Evolutionary conservation across 441 rosid genomes (phyloP).

Genomic region (Pelargonium fulgidum): DNA sequence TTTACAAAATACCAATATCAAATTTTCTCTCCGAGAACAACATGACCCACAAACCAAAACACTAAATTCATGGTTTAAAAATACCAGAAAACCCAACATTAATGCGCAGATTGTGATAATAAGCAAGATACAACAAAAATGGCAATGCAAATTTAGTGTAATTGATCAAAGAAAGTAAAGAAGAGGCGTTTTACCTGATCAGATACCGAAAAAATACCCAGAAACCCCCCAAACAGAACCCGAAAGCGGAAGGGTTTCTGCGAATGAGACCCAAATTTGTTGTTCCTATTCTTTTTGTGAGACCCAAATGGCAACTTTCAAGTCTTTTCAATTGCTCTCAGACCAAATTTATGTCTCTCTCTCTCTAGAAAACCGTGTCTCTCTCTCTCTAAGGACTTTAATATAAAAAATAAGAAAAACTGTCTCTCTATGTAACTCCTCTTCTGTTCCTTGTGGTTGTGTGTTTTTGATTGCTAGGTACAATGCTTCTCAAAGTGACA

Average conservation of each 20-base stretch:
- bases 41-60: slow-evolving; percentile 1
- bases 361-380: not conserved
- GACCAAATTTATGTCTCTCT: not conserved
- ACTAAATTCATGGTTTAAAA: not conserved
- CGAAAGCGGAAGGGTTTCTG: slow-evolving; percentile 3
- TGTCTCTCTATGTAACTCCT: not conserved
- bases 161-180: not conserved
- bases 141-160: slow-evolving; percentile 4
- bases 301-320: slow-evolving; percentile 6
- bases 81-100: not conserved
- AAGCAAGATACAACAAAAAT: not conserved
- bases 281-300: not conserved
- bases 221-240: not conserved
- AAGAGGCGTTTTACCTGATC: not conserved
- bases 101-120: slow-evolving; percentile 1
- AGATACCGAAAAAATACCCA: not conserved
- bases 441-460: not conserved
- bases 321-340: not conserved
- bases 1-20: not conserved
- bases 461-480: not conserved
- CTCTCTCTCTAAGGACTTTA: not conserved
- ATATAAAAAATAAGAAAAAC: not conserved
- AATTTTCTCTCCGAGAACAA: not conserved
- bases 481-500: not conserved
- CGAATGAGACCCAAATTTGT: not conserved